Evolutionary conservation across 2,329 filamentous ascomycete genomes (phyloP).

Genomic region (Apiospora malaysiana): DNA sequence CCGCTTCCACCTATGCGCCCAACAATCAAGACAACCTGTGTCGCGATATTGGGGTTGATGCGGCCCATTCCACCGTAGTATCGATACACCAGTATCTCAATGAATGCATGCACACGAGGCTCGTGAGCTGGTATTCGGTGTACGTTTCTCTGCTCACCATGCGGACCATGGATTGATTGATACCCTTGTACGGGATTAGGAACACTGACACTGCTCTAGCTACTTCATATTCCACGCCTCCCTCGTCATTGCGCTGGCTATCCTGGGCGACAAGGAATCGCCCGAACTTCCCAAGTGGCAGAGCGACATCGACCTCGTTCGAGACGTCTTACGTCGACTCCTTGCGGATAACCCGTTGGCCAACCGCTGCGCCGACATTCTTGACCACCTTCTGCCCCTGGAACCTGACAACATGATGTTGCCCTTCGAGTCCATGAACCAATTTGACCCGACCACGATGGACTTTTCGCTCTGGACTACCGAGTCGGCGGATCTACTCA

Average conservation of each 20-base stretch:
- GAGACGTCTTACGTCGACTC: conserved; percentile 32
- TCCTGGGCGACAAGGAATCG: conserved; percentile 36
- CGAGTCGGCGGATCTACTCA: conserved; percentile 30
- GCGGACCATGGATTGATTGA: not conserved
- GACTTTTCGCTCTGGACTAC: conserved; percentile 35
- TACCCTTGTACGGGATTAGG: not conserved
- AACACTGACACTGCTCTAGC: conserved; percentile 23
- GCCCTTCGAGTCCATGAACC: conserved; percentile 22
- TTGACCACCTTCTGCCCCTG: conserved; percentile 34
- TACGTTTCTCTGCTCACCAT: conserved; percentile 26
- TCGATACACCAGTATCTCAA: conserved; percentile 35
- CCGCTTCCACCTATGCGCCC: conserved; percentile 13
- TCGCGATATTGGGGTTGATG: conserved; percentile 33
- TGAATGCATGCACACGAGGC: conserved; percentile 29
- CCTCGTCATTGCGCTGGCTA: conserved; percentile 37
- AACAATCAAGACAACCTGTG: conserved; percentile 32
- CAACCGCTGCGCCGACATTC: conserved; percentile 36
- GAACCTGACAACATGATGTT: conserved; percentile 24
- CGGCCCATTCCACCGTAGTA: conserved; percentile 35
- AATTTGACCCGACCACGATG: conserved; percentile 33
- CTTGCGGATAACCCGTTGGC: conserved; percentile 35
- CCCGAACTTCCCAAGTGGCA: conserved; percentile 36
- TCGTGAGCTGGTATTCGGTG: conserved; percentile 42
- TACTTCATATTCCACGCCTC: conserved; percentile 42
- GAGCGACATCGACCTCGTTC: conserved; percentile 36